Evolutionary conservation across 2,329 filamentous ascomycete genomes (phyloP).

Genomic region (Claviceps digitariae): DNA sequence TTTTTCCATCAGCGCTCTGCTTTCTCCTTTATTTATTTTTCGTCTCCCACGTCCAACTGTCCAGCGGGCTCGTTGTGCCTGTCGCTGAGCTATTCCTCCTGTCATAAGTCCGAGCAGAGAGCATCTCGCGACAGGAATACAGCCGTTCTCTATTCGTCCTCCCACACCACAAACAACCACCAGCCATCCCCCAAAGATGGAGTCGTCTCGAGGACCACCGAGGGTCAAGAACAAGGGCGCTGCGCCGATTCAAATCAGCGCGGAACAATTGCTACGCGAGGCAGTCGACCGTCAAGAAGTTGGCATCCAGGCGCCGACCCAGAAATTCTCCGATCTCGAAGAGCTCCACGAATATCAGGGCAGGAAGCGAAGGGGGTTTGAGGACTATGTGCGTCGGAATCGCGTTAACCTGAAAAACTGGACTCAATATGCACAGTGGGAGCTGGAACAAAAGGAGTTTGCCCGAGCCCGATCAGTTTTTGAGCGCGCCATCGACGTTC

Average conservation of each 20-base stretch:
- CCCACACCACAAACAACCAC: neutral
- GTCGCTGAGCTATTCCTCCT: neutral
- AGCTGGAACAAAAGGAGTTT: constrained; percentile 96
- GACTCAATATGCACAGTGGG: constrained; percentile 96
- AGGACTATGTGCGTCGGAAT: constrained; percentile 94
- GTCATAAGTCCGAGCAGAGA: neutral
- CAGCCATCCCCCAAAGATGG: constrained; percentile 43
- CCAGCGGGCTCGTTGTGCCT: neutral
- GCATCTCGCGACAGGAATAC: neutral
- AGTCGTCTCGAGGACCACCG: constrained; percentile 78
- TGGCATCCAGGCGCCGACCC: constrained; percentile 75
- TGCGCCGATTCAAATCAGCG: constrained; percentile 81
- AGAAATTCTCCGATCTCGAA: constrained; percentile 91
- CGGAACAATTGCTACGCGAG: constrained; percentile 92
- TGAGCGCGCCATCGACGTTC: constrained; percentile 85
- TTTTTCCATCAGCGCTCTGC: neutral
- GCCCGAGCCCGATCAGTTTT: constrained; percentile 84
- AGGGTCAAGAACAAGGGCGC: constrained; percentile 98
- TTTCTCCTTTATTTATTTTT: neutral
- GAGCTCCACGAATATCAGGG: constrained; percentile 97
- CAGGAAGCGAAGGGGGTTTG: constrained; percentile 89
- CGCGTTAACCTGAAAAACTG: constrained; percentile 96
- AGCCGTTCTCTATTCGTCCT: neutral
- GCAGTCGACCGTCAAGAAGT: constrained; percentile 93
- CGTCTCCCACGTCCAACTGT: neutral